Base-by-base conservation (phyloP, 306 rosid genomes). In the Carpinus fangiana region DNA sequence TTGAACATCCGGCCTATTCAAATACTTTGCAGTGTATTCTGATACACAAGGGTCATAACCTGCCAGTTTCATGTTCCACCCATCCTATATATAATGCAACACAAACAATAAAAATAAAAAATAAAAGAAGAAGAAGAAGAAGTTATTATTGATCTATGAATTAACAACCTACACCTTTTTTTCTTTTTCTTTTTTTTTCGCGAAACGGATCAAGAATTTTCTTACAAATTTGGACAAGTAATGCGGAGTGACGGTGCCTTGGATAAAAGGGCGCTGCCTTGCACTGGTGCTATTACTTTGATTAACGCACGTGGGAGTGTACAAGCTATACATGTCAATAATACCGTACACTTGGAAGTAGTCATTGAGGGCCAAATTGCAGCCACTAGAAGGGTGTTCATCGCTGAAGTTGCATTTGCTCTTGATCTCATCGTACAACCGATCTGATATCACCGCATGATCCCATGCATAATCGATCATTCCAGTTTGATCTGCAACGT, bases 31-130 rank as follows among this genome's bases (percentile, higher is more conserved):
- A 0, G 88, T 65, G 55, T 87, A 84, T 55, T 79, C 75, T 64
- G 88, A 52, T 47, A 81, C 47, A 71, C 90, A 87, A 7, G 90
- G 88, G 65, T 87, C 88, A 41, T 82, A 87, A n/a, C 90, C 90
- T n/a, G 75, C 62, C 28, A 82, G 81, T 73, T 75, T 82, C 77
- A 38, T 80, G 26, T 75, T 75, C 81, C 86, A 70, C 7, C 81
- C 83, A 20, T 67, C 52, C 88, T 87, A 75, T 74, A 68, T 87
- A 75, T 72, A 73, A 28, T 41, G 21, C 11, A 18, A n/a, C n/a
- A n/a, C n/a, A n/a, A n/a, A n/a, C n/a, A n/a, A n/a, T n/a, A n/a
- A n/a, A n/a, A n/a, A n/a, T n/a, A n/a, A n/a, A n/a, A n/a, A n/a
- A n/a, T n/a, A n/a, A n/a, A n/a, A n/a, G n/a, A n/a, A n/a, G n/a